Percentiles rank a stretch among this genome's conserved stretches.
phyloP scores from a whole-genome alignment of 768 basidiomycete genomes.

The Lentinus brumalis region DNA sequence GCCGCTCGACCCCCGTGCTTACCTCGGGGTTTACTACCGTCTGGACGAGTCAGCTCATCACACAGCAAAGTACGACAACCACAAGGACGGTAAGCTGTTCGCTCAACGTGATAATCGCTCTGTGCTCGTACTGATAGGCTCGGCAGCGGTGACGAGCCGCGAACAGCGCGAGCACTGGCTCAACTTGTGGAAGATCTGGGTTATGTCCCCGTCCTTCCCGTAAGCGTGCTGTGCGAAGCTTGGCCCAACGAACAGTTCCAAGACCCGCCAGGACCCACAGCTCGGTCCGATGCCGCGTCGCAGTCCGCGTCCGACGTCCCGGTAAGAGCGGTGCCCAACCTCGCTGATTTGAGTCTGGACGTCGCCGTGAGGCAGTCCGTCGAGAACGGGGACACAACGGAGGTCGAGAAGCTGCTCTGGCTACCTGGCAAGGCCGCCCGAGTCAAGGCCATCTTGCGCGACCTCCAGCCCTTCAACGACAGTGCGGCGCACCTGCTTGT shows the following conservation, averaged over 20 bases:
- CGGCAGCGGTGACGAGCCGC: background rate
- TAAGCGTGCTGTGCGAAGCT: conserved; percentile 1
- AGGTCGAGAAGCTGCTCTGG: conserved; percentile 33
- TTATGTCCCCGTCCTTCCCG: background rate
- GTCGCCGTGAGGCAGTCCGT: conserved; percentile 32
- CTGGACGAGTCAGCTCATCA: too few relatives aligned
- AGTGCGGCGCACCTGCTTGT: conserved; percentile 28
- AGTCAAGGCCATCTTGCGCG: conserved; percentile 25
- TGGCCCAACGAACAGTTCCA: background rate
- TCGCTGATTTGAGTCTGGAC: conserved; percentile 30
- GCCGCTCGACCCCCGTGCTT: conserved; percentile 5
- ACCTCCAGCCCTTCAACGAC: conserved; percentile 30
- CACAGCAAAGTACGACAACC: too few relatives aligned
- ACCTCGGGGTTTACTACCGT: conserved; percentile 5
- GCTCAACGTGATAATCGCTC: too few relatives aligned
- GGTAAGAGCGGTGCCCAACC: background rate
- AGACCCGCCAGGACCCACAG: too few relatives aligned
- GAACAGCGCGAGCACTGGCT: background rate
- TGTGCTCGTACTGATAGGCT: background rate
- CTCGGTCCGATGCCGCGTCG: too few relatives aligned
- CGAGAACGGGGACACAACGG: conserved; percentile 23
- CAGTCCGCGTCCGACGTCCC: background rate
- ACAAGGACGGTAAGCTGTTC: too few relatives aligned
- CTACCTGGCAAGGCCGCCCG: conserved; percentile 31
- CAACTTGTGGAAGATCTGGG: background rate